phyloP scores from a whole-genome alignment of 441 rosid genomes.

The Capsella rubella region DNA sequence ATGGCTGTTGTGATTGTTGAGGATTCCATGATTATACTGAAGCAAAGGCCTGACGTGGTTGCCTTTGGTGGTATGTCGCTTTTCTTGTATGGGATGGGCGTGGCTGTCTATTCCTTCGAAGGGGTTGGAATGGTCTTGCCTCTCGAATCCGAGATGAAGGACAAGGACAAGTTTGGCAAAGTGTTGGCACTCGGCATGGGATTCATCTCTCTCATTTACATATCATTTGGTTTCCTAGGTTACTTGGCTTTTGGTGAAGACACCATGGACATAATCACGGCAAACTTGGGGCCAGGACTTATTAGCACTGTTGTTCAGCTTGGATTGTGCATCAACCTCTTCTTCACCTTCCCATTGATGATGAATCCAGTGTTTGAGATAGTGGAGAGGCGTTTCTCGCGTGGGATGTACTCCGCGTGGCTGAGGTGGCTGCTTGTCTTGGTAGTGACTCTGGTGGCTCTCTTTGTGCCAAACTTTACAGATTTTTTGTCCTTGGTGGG shows the following conservation, averaged over 20 bases:
- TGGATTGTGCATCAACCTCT: slow-evolving; percentile 79
- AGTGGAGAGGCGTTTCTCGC: slow-evolving; percentile 67
- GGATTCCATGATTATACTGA: slow-evolving; percentile 51
- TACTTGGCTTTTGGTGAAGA: slow-evolving; percentile 76
- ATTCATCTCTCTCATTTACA: slow-evolving; percentile 65
- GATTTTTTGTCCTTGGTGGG: slow-evolving; percentile 88
- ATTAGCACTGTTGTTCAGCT: slow-evolving; percentile 64
- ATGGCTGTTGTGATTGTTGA: slow-evolving; percentile 65
- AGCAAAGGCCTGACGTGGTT: slow-evolving; percentile 52
- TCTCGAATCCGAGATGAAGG: slow-evolving; percentile 70
- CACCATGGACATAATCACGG: slow-evolving; percentile 75
- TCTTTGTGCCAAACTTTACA: slow-evolving; percentile 81
- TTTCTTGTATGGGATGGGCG: slow-evolving; percentile 83
- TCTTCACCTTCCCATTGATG: slow-evolving; percentile 88
- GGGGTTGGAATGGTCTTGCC: slow-evolving; percentile 86
- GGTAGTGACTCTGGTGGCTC: slow-evolving; percentile 61
- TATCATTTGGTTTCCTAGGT: slow-evolving; percentile 69
- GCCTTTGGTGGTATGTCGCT: slow-evolving; percentile 63
- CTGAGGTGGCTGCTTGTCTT: slow-evolving; percentile 75
- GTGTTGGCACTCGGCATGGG: slow-evolving; percentile 58
- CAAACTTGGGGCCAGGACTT: slow-evolving; percentile 67
- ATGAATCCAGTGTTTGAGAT: slow-evolving; percentile 89
- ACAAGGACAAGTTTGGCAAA: slow-evolving; percentile 68
- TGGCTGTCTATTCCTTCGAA: slow-evolving; percentile 78
- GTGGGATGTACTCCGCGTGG: slow-evolving; percentile 75